A percentile compares a stretch with the other conserved stretches of the same genome.
phyloP scores from a whole-genome alignment of 148 eudicot genomes.

The Cornus kousa region DNA sequence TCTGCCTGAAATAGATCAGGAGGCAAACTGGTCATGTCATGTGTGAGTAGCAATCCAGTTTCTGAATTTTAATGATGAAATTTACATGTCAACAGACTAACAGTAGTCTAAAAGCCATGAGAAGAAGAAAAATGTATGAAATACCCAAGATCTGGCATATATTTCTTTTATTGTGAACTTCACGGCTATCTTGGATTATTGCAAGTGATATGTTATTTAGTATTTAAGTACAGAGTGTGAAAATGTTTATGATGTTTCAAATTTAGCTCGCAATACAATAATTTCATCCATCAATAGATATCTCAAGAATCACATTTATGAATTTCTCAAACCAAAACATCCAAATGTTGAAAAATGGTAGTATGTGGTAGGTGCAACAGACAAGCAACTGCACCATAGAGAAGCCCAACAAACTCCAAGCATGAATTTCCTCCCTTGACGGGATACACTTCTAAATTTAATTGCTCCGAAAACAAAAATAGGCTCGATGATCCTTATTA shows the following conservation, averaged over 20 bases:
- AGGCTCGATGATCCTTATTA: background rate
- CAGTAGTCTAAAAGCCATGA: background rate
- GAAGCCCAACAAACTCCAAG: background rate
- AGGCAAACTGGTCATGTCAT: slow-evolving; percentile 6
- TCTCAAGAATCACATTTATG: background rate
- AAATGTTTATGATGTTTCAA: no score
- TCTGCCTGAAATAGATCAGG: slow-evolving; percentile 53
- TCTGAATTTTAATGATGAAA: background rate
- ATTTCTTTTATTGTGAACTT: background rate
- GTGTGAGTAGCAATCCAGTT: background rate
- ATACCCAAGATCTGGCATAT: background rate
- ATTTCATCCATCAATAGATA: background rate
- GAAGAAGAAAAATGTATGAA: background rate
- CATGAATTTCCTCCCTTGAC: background rate
- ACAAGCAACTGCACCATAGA: background rate
- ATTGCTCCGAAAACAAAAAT: no score
- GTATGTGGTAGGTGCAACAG: background rate
- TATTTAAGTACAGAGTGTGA: background rate
- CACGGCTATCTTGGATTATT: background rate
- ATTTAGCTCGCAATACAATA: background rate
- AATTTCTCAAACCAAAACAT: background rate
- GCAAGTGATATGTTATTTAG: background rate
- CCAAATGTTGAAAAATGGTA: background rate
- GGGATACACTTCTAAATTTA: no score
- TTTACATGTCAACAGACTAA: background rate